Evolutionary conservation across 352 stramenopile species (phyloP).

Genomic region (Phytophthora cactorum): DNA sequence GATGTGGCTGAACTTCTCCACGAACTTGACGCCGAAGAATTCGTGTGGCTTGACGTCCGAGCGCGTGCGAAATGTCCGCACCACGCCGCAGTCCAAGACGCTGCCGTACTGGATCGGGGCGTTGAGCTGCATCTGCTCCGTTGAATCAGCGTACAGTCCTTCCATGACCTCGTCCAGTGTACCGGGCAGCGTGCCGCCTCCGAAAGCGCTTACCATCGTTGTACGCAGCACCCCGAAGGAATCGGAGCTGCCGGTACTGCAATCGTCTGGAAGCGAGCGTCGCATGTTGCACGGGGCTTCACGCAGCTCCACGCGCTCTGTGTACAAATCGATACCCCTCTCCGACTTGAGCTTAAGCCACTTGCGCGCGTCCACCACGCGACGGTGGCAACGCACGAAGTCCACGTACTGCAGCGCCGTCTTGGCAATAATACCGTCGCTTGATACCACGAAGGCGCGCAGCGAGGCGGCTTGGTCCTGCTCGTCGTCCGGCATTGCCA

Average conservation of each 20-base stretch:
- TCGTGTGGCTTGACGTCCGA: constrained; percentile 43
- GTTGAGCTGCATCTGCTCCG: constrained; percentile 47
- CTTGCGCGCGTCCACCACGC: constrained; percentile 43
- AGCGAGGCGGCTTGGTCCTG: constrained; percentile 30
- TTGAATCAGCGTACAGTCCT: constrained; percentile 55
- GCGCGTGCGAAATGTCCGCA: constrained; percentile 48
- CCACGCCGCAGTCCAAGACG: constrained; percentile 52
- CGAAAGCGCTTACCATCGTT: constrained; percentile 64
- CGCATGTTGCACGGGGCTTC: constrained; percentile 8
- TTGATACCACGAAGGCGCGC: constrained; percentile 47
- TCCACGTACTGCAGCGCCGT: constrained; percentile 57
- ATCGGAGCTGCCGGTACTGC: neutral
- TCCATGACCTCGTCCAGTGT: constrained; percentile 59
- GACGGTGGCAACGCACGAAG: constrained; percentile 47
- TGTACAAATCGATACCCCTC: constrained; percentile 60
- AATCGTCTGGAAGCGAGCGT: constrained; percentile 21
- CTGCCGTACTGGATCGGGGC: constrained; percentile 57
- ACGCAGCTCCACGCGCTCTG: constrained; percentile 49
- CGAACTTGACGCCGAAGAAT: constrained; percentile 72
- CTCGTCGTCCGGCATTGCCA: constrained; percentile 13
- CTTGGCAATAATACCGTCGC: constrained; percentile 62
- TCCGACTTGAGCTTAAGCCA: constrained; percentile 51
- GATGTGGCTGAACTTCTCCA: constrained; percentile 45
- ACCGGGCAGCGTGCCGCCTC: constrained; percentile 47
- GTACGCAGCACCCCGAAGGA: constrained; percentile 30